These are phyloP conservation scores for Ashbya aceris DNA, from an alignment of 1,139 yeast species.

Conservation along the genomic window DNA sequence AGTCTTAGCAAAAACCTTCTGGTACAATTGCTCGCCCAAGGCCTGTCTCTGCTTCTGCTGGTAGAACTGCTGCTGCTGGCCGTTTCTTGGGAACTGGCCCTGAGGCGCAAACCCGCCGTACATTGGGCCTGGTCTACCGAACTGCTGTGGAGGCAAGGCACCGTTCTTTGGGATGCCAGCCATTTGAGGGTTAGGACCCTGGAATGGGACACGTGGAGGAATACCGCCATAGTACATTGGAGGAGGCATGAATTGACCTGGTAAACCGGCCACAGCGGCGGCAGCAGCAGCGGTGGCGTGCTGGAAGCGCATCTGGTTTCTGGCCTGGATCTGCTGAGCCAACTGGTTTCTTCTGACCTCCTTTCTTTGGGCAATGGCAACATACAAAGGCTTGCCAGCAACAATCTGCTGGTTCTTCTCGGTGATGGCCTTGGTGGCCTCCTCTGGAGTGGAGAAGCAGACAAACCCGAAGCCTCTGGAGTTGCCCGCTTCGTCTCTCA, in stretches of 20 bases:
- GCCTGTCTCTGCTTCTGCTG: conserved; percentile 77
- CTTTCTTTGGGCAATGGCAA: conserved; percentile 98
- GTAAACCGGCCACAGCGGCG: conserved; percentile 50
- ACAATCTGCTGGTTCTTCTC: conserved; percentile 98
- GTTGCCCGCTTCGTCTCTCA: conserved; percentile 91
- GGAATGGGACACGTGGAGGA: conserved; percentile 83
- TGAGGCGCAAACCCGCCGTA: conserved; percentile 64
- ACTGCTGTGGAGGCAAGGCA: conserved; percentile 38
- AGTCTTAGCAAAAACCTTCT: conserved; percentile 85
- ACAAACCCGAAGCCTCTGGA: conserved; percentile 98
- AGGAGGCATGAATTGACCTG: conserved; percentile 94
- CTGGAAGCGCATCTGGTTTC: conserved; percentile 97
- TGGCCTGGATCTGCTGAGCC: conserved; percentile 96
- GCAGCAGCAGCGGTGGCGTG: conserved; percentile 65
- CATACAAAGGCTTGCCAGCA: conserved; percentile 93
- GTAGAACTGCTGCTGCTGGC: conserved; percentile 41
- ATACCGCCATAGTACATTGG: conserved; percentile 79
- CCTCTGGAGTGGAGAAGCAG: conserved; percentile 96
- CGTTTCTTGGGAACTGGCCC: conserved; percentile 35
- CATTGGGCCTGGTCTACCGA: conserved; percentile 68
- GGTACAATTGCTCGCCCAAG: conserved; percentile 96
- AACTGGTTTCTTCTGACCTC: conserved; percentile 96
- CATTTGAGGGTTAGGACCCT: conserved; percentile 85
- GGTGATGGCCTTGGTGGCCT: conserved; percentile 96
- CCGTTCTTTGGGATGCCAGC: conserved; percentile 65